Conservation (phyloP, 2,329 filamentous ascomycete species). For the Scytalidium sp. region DNA sequence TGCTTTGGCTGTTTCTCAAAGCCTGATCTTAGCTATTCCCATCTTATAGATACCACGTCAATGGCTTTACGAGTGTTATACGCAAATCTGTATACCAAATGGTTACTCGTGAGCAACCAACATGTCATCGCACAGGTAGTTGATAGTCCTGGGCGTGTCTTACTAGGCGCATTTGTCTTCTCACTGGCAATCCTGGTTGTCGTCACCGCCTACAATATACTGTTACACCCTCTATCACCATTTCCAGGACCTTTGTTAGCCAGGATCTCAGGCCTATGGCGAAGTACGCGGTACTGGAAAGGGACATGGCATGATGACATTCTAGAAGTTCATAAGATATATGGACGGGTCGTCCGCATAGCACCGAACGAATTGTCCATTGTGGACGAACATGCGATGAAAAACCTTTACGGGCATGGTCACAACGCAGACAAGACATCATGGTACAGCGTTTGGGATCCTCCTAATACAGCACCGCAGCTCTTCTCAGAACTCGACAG, state of each 20-base stretch:
- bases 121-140: too few species aligned
- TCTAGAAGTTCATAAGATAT: slow-evolving; percentile 16
- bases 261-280: slow-evolving; percentile 3
- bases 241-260: slow-evolving; percentile 5
- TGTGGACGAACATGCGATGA: slow-evolving; percentile 17
- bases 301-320: slow-evolving; percentile 5
- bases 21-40: too few species aligned
- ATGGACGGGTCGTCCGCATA: slow-evolving; percentile 25
- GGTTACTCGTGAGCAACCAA: too few species aligned
- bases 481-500: slow-evolving; percentile 35
- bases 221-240: slow-evolving; percentile 1
- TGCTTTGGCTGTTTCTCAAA: too few species aligned
- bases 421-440: background rate
- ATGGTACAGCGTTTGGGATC: slow-evolving; percentile 4
- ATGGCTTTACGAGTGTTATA: too few species aligned
- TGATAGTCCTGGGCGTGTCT: too few species aligned
- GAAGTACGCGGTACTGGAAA: slow-evolving; percentile 1
- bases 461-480: background rate
- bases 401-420: slow-evolving; percentile 17
- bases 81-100: too few species aligned
- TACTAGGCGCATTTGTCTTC: too few species aligned
- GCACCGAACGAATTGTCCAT: slow-evolving; percentile 26
- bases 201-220: too few species aligned
- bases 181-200: too few species aligned
- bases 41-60: too few species aligned